These are phyloP conservation scores for Apiotrichum sp. DNA, from an alignment of 1,284 basidiomycete species.

Conservation along the genomic window DNA sequence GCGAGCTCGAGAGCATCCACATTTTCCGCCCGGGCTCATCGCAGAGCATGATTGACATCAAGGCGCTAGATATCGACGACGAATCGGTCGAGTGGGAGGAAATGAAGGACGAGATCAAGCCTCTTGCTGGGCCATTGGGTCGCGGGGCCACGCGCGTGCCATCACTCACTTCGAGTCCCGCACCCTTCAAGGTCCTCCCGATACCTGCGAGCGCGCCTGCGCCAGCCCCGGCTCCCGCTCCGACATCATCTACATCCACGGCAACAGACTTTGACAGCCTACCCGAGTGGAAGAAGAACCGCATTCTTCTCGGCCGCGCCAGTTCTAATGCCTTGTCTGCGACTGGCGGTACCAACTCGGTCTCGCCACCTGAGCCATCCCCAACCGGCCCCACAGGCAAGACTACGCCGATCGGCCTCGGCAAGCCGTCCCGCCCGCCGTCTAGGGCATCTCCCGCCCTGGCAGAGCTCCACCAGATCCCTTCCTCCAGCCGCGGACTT, in stretches of 20 bases:
- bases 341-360: constrained; percentile 1
- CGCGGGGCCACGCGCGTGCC: not conserved
- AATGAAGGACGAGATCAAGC: constrained; percentile 4
- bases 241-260: constrained; percentile 44
- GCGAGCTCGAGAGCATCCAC: constrained; percentile 6
- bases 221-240: not conserved
- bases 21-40: constrained; percentile 3
- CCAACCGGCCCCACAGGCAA: not conserved
- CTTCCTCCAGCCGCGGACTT: not conserved
- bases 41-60: constrained; percentile 1
- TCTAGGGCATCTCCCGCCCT: constrained; percentile 1
- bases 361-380: not conserved
- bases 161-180: not conserved
- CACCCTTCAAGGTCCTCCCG: constrained; percentile 3
- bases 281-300: constrained; percentile 24
- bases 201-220: not conserved
- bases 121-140: not conserved
- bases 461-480: constrained; percentile 14
- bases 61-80: not conserved
- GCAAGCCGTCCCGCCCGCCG: constrained; percentile 5
- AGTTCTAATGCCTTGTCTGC: constrained; percentile 6
- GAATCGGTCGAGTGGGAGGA: constrained; percentile 16
- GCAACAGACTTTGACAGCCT: constrained; percentile 1
- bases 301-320: constrained; percentile 27
- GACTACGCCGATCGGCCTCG: constrained; percentile 7